Evolutionary conservation across 495 filamentous ascomycete genomes (phyloP).

Genomic region (Parachaetomium inaequale): DNA sequence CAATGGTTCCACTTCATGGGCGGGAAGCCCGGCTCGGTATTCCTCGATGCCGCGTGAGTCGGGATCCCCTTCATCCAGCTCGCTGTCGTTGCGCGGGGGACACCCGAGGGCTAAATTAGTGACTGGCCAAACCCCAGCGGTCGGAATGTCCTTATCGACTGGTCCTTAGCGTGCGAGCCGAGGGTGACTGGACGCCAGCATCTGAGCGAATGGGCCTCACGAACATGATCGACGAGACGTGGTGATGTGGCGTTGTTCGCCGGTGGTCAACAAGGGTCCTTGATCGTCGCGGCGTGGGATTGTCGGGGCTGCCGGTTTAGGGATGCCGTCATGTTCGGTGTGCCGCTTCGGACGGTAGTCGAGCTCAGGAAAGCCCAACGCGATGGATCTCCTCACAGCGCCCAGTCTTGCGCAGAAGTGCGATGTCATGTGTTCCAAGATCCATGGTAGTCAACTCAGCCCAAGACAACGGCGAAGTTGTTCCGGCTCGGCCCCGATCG

Average conservation of each 20-base stretch:
- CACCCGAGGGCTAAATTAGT: not conserved
- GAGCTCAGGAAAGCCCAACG: not conserved
- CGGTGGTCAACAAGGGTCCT: not conserved
- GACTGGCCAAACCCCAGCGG: not conserved
- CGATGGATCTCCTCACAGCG: not conserved
- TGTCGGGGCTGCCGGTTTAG: not conserved
- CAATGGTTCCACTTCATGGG: not conserved
- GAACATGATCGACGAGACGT: not conserved
- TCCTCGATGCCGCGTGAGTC: too few relatives aligned
- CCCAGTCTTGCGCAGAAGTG: not conserved
- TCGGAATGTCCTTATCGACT: not conserved
- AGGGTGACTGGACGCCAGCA: not conserved
- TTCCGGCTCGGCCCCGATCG: constrained; percentile 71
- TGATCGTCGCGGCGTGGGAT: not conserved
- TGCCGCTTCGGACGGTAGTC: not conserved
- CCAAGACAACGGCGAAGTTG: constrained; percentile 79
- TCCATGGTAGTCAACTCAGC: constrained; percentile 11
- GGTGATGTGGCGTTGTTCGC: not conserved
- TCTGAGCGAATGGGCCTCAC: not conserved
- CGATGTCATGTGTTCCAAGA: not conserved
- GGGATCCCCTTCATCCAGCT: not conserved
- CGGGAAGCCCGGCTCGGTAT: not conserved
- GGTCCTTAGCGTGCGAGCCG: not conserved
- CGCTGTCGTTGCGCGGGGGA: not conserved
- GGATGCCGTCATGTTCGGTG: not conserved